These are phyloP conservation scores for Hemileccinum impolitum DNA, from an alignment of 768 basidiomycete genomes.

Conservation along the genomic window DNA sequence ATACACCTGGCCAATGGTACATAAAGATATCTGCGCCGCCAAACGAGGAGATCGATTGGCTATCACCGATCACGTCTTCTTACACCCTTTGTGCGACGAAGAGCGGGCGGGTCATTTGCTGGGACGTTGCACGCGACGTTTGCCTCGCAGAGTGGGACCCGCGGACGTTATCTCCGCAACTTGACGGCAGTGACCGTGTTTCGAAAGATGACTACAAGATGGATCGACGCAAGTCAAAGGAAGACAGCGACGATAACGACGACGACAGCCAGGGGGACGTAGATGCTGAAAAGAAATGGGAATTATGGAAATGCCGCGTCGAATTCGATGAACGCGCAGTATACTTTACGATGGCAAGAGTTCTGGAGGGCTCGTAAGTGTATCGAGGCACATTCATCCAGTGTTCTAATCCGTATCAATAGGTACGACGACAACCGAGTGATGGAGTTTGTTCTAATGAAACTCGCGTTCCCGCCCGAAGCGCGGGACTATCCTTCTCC, in stretches of 20 bases:
- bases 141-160: conserved; percentile 72
- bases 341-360: conserved; percentile 74
- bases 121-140: conserved; percentile 62
- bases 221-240: conserved; percentile 8
- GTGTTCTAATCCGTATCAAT: conserved; percentile 6
- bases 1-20: conserved; percentile 47
- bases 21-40: conserved; percentile 66
- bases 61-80: conserved; percentile 71
- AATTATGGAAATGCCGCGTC: conserved; percentile 75
- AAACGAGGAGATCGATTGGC: conserved; percentile 69
- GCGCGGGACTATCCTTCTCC: conserved; percentile 33
- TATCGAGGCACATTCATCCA: not conserved
- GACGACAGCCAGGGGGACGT: not conserved
- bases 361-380: conserved; percentile 48
- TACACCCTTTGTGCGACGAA: conserved; percentile 78
- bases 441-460: conserved; percentile 73
- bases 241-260: conserved; percentile 13
- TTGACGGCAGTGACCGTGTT: not conserved
- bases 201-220: conserved; percentile 7
- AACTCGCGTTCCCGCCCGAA: conserved; percentile 55
- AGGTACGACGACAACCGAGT: conserved; percentile 60
- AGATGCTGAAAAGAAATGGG: conserved; percentile 47
- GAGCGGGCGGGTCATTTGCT: conserved; percentile 72
- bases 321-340: conserved; percentile 70
- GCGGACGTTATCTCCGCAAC: conserved; percentile 16